phyloP scores from a whole-genome alignment of 225 moss, liverwort and hornwort genomes.

The Polytrichum commune region DNA sequence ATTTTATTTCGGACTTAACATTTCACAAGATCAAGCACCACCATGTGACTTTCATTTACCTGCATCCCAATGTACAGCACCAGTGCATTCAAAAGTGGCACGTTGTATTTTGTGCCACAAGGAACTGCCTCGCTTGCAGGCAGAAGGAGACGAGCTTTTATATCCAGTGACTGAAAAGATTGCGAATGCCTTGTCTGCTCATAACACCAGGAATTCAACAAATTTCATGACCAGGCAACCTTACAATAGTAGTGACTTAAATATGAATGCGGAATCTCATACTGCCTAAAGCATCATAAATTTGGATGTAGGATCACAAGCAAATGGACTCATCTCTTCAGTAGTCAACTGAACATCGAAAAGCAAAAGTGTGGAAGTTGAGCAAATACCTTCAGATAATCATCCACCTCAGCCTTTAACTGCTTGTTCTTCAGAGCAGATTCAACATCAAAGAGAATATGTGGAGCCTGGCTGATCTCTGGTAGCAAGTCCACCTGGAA shows the following conservation, averaged over 20 bases:
- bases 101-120: conserved; percentile 87
- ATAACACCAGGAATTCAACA: conserved; percentile 8
- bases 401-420: conserved; percentile 91
- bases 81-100: conserved; percentile 90
- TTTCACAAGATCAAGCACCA: no score
- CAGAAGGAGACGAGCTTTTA: conserved; percentile 79
- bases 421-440: conserved; percentile 88
- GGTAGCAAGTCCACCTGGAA: conserved; percentile 92
- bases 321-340: no score
- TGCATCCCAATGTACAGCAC: conserved; percentile 97
- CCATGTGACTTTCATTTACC: conserved; percentile 28
- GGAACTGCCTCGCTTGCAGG: conserved; percentile 75
- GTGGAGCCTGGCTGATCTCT: conserved; percentile 93
- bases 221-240: no score
- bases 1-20: no score
- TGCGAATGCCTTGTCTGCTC: conserved; percentile 80
- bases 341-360: conserved; percentile 2
- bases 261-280: no score
- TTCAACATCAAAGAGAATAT: conserved; percentile 94
- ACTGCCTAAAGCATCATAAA: no score
- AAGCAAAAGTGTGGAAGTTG: background rate
- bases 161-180: conserved; percentile 66
- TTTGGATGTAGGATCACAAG: no score
- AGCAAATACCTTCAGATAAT: conserved; percentile 78
- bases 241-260: no score